Conservation (phyloP, 1,284 basidiomycete genomes). For the Phellinidium pouzarii region DNA sequence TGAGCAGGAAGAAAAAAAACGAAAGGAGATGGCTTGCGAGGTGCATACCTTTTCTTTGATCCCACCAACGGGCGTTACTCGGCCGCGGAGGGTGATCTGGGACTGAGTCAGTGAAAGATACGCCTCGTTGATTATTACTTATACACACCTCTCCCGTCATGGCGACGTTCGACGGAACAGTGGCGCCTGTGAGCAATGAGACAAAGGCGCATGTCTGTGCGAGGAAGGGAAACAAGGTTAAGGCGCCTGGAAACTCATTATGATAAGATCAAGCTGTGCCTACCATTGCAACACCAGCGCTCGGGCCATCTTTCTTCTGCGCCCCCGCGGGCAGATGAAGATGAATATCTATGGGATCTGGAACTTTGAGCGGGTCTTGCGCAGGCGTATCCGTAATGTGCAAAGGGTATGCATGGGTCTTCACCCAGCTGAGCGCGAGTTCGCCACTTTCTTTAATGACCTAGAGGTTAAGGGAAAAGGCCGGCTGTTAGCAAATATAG, state of each 20-base stretch:
- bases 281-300: constrained; percentile 85
- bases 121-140: background rate
- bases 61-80: constrained; percentile 76
- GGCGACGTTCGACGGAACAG: constrained; percentile 61
- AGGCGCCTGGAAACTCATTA: background rate
- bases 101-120: background rate
- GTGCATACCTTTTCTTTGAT: constrained; percentile 65
- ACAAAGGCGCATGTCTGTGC: constrained; percentile 76
- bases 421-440: constrained; percentile 82
- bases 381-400: constrained; percentile 64
- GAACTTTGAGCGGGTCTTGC: constrained; percentile 69
- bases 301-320: constrained; percentile 88
- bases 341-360: constrained; percentile 72
- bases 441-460: constrained; percentile 88
- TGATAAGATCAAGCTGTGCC: background rate
- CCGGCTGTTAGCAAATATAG: constrained; percentile 6
- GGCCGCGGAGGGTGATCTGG: constrained; percentile 71
- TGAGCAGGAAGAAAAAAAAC: constrained; percentile 9
- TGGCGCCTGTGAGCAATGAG: constrained; percentile 70
- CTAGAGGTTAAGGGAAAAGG: constrained; percentile 23
- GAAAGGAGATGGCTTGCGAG: background rate
- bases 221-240: background rate
- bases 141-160: constrained; percentile 74
- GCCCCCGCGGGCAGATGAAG: constrained; percentile 84
- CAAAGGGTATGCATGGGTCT: constrained; percentile 75